These are phyloP conservation scores for Trichoderma sp. DNA, from an alignment of 2,329 filamentous ascomycete genomes.

Conservation along the genomic window DNA sequence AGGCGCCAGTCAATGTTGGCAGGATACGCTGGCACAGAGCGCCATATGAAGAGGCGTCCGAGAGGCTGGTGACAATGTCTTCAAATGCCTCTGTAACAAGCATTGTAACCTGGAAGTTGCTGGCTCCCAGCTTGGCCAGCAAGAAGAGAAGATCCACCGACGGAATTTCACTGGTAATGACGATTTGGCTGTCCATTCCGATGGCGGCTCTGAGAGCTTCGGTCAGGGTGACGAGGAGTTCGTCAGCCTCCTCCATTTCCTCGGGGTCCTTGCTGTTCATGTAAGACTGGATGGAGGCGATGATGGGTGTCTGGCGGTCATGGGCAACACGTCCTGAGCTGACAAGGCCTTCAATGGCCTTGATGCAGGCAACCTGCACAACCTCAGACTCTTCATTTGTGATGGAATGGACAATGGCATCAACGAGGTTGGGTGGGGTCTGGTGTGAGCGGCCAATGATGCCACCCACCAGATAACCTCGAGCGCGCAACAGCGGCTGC, in stretches of 20 bases:
- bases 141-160: constrained; percentile 84
- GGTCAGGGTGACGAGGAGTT: constrained; percentile 84
- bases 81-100: constrained; percentile 90
- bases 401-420: constrained; percentile 73
- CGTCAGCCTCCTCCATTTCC: constrained; percentile 84
- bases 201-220: constrained; percentile 84
- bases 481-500: constrained; percentile 75
- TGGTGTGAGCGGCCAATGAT: constrained; percentile 69
- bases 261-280: constrained; percentile 75
- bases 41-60: constrained; percentile 68
- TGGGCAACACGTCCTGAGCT: constrained; percentile 49
- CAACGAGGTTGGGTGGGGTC: constrained; percentile 63
- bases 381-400: constrained; percentile 76
- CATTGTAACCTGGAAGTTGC: constrained; percentile 87
- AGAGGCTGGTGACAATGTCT: constrained; percentile 70
- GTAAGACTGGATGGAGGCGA: constrained; percentile 68
- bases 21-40: constrained; percentile 81
- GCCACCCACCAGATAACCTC: constrained; percentile 84
- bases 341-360: constrained; percentile 71
- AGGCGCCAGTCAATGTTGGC: constrained; percentile 82
- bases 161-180: constrained; percentile 67
- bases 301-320: constrained; percentile 60
- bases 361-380: constrained; percentile 88
- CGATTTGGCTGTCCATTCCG: constrained; percentile 71
- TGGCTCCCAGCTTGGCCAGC: constrained; percentile 82